Evolutionary conservation across 305 asterid species (phyloP).

Genomic region (Fraxinus dipetala): DNA sequence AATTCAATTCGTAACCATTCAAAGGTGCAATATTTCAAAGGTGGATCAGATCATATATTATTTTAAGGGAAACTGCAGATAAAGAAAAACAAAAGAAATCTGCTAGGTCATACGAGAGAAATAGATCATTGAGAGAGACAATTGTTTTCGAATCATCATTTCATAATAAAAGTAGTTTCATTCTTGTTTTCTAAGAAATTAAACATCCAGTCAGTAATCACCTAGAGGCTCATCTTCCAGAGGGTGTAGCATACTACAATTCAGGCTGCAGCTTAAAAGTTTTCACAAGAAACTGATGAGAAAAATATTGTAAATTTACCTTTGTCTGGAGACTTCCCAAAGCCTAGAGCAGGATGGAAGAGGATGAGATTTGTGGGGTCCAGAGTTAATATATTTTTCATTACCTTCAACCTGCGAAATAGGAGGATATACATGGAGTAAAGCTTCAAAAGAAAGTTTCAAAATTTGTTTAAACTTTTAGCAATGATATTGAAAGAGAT

Average conservation of each 20-base stretch:
- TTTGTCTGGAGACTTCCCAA: conserved; percentile 91
- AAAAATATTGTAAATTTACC: conserved; percentile 34
- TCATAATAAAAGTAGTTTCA: neutral
- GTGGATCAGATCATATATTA: neutral
- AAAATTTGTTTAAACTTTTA: neutral
- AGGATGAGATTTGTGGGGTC: conserved; percentile 81
- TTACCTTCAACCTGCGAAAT: conserved; percentile 65
- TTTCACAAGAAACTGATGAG: conserved; percentile 8
- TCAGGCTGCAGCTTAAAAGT: conserved; percentile 7
- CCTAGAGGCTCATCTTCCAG: neutral
- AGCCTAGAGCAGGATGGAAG: conserved; percentile 97
- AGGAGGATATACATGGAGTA: conserved; percentile 14
- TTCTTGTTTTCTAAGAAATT: neutral
- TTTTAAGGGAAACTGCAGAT: neutral
- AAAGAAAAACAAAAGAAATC: neutral
- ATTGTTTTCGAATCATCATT: neutral
- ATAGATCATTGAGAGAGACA: neutral
- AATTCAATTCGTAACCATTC: neutral
- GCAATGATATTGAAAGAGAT: conserved; percentile 15
- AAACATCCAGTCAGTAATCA: neutral
- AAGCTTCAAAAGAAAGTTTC: conserved; percentile 16
- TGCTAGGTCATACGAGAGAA: neutral
- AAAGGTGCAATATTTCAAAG: conserved; percentile 4
- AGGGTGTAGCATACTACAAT: conserved; percentile 18
- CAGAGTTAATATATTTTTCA: conserved; percentile 68